Evolutionary conservation across 129 eudicot species (phyloP), one percentile per base, ranked within the genome.

Genomic region (Gnaphalium uliginosum): DNA sequence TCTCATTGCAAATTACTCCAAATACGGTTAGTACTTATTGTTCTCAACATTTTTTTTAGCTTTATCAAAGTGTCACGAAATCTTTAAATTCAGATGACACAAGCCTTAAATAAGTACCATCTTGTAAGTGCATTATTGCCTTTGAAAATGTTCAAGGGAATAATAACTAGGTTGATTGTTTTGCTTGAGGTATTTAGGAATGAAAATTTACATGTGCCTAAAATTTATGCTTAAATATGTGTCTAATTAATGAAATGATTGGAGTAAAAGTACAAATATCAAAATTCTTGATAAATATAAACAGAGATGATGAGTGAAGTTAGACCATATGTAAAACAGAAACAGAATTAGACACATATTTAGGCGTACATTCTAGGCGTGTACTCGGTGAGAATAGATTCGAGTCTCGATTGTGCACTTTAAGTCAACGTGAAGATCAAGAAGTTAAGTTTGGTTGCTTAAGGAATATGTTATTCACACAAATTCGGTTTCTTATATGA

Each of bases 1-100:
- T 71, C 96, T 93, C 77, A 88, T 90, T 1, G 83, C 93, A 19
- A 88, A 88, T 79, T 90, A 85, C 70, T 93, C 97, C 27, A 80
- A 76, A 83, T 86, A 85, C 51, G 96, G 98, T 93, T 39, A 79
- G 96, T 66, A 53, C 23, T 21, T 33, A 27, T 64, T 4, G 25
- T 64, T 71, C 27, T 63, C 5, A 26, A 37, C 27, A 19, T 60
- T 62, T 10, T 14, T 13, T 65, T 39, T 18, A 19, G 17, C 17
- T 64, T 10, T 78, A 33, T 71, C 56, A 32, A 35, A 24, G 11
- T 71, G 57, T 77, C 37, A 58, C 18, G 10, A 35, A 22, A 54
- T 32, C 18, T 23, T 53, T 53, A 17, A 21, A 22, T 76, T 58
- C 68, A 66, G 67, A 18, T 66, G 80, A 33, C 67, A 76, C 21